Evolutionary conservation across 2,329 filamentous ascomycete species (phyloP).

Genomic region (Pseudocercospora ulei): DNA sequence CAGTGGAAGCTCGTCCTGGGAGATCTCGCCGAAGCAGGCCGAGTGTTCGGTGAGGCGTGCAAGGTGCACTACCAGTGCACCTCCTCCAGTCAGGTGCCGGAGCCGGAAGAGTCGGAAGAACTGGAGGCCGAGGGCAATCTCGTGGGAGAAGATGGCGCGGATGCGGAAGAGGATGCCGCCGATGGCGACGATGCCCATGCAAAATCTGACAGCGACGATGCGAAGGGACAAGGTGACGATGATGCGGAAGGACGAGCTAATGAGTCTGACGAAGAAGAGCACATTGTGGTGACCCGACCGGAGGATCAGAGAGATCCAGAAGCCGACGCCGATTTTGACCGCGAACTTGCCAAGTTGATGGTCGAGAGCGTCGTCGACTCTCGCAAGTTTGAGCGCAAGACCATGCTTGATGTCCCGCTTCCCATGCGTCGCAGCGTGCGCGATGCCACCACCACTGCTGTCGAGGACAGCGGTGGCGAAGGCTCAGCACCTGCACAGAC

Average conservation of each 20-base stretch:
- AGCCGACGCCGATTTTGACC: constrained; percentile 92
- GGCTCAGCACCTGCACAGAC: constrained; percentile 31
- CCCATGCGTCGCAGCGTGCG: constrained; percentile 65
- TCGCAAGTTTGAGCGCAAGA: constrained; percentile 89
- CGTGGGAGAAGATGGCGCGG: constrained; percentile 66
- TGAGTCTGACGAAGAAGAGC: constrained; percentile 63
- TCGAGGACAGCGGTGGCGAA: constrained; percentile 38
- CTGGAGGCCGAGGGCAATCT: constrained; percentile 39
- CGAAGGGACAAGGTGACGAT: constrained; percentile 32
- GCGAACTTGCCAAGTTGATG: constrained; percentile 98
- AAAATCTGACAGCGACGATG: constrained; percentile 49
- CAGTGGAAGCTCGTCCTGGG: constrained; percentile 76
- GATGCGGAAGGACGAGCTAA: constrained; percentile 46
- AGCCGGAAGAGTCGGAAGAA: constrained; percentile 55
- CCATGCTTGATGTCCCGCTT: constrained; percentile 91
- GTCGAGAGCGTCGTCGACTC: constrained; percentile 88
- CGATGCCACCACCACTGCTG: constrained; percentile 41
- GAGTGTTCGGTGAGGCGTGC: constrained; percentile 76
- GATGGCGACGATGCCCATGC: constrained; percentile 45
- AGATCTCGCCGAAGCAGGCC: constrained; percentile 71
- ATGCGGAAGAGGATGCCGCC: constrained; percentile 52
- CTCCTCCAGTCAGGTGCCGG: constrained; percentile 57
- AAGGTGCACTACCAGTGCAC: constrained; percentile 77
- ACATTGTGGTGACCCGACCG: constrained; percentile 81
- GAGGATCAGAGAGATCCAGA: constrained; percentile 87